Evolutionary conservation across 2,329 filamentous ascomycete species (phyloP).

Genomic region (Cercospora brassicicola): DNA sequence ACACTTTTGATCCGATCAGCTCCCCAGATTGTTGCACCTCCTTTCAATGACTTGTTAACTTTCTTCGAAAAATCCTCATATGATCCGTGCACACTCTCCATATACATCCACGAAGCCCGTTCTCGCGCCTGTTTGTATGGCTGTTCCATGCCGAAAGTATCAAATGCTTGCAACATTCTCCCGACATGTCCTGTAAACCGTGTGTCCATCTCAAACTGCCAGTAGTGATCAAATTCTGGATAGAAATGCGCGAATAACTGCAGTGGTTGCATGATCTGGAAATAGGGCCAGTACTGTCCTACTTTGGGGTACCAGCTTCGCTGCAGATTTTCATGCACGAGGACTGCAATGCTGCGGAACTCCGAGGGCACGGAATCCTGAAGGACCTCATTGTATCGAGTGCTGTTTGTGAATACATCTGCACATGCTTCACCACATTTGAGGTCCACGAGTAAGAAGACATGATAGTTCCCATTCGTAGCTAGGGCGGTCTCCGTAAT

Average conservation of each 20-base stretch:
- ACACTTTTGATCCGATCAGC: constrained; percentile 51
- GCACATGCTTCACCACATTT: constrained; percentile 73
- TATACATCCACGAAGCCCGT: constrained; percentile 68
- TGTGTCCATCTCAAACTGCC: constrained; percentile 86
- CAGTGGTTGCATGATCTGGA: constrained; percentile 60
- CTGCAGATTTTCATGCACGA: constrained; percentile 87
- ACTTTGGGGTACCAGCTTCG: constrained; percentile 69
- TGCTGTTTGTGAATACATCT: constrained; percentile 71
- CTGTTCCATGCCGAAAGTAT: constrained; percentile 60
- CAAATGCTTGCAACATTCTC: constrained; percentile 46
- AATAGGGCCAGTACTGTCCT: constrained; percentile 69
- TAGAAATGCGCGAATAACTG: constrained; percentile 50
- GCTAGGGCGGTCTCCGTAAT: constrained; percentile 78
- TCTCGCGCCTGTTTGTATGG: constrained; percentile 70
- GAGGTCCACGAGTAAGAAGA: constrained; percentile 79
- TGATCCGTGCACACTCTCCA: constrained; percentile 56
- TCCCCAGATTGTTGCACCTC: constrained; percentile 65
- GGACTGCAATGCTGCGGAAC: constrained; percentile 78
- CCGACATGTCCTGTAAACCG: constrained; percentile 71
- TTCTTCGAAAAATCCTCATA: neutral
- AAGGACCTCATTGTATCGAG: constrained; percentile 56
- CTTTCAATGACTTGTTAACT: constrained; percentile 48
- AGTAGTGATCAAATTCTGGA: constrained; percentile 54
- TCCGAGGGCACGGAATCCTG: constrained; percentile 62
- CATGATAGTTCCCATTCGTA: constrained; percentile 78